phyloP scores from a whole-genome alignment of 805 yeast species.

The Candida arabinofermentans region DNA sequence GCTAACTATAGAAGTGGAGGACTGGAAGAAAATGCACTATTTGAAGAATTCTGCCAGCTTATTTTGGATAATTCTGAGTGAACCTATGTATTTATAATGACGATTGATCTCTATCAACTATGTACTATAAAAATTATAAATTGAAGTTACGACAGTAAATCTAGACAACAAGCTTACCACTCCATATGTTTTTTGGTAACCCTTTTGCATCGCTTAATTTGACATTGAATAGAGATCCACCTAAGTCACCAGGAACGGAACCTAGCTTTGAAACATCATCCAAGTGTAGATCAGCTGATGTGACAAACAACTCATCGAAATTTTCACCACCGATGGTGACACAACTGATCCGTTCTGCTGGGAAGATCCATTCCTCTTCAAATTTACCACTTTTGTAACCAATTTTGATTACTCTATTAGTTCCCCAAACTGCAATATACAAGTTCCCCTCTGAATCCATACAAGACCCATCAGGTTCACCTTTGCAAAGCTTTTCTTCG shows the following conservation, averaged over 20 bases:
- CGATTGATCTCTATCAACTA: not conserved
- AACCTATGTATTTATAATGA: not conserved
- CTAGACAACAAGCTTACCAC: constrained; percentile 17
- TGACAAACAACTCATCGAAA: constrained; percentile 57
- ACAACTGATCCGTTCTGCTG: constrained; percentile 60
- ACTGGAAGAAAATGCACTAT: constrained; percentile 56
- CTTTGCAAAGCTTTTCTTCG: constrained; percentile 23
- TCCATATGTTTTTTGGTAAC: constrained; percentile 27
- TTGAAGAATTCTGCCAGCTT: constrained; percentile 62
- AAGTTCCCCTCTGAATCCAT: constrained; percentile 52
- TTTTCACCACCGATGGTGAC: constrained; percentile 63
- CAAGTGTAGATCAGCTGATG: constrained; percentile 55
- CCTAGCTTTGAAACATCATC: constrained; percentile 34
- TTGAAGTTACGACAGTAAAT: not conserved
- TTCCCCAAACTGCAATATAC: constrained; percentile 66
- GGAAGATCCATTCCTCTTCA: constrained; percentile 49
- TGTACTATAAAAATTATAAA: constrained; percentile 7
- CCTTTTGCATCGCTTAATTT: constrained; percentile 36
- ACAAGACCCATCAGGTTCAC: constrained; percentile 82
- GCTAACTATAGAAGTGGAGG: constrained; percentile 63
- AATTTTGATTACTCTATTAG: constrained; percentile 52
- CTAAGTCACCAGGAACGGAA: constrained; percentile 39
- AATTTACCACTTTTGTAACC: constrained; percentile 43
- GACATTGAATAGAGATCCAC: constrained; percentile 56
- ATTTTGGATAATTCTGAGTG: constrained; percentile 26